phyloP scores from a whole-genome alignment of 2,329 filamentous ascomycete species.

The Diaporthe citrichinensis region DNA sequence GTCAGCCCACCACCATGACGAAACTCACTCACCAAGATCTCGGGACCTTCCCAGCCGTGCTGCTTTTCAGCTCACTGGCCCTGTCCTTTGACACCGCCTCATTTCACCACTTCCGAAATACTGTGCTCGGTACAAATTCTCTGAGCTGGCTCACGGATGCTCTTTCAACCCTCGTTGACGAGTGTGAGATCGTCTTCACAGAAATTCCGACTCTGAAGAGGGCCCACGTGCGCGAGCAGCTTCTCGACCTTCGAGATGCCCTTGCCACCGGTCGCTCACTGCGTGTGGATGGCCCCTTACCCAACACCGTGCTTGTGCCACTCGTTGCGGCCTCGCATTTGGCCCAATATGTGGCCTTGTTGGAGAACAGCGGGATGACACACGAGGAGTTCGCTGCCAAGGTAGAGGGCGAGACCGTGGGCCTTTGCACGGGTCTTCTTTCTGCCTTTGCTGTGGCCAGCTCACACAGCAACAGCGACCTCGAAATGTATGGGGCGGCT shows the following conservation, averaged over 20 bases:
- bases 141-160: constrained; percentile 8
- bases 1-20: background rate
- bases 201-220: background rate
- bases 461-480: constrained; percentile 42
- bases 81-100: constrained; percentile 1
- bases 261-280: constrained; percentile 6
- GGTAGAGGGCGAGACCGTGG: background rate
- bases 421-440: constrained; percentile 29
- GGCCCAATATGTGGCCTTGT: constrained; percentile 1
- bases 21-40: constrained; percentile 2
- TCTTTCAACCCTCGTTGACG: constrained; percentile 17
- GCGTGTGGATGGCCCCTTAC: background rate
- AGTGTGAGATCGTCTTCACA: background rate
- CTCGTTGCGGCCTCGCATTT: constrained; percentile 25
- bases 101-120: background rate
- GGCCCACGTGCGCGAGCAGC: background rate
- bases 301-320: background rate
- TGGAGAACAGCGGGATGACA: background rate
- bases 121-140: background rate
- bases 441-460: constrained; percentile 17
- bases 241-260: constrained; percentile 2
- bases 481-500: constrained; percentile 53
- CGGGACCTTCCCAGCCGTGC: constrained; percentile 18
- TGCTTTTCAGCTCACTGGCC: constrained; percentile 22
- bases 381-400: background rate